Conservation (phyloP, 1,139 yeast species). For the Suhomyces guaymorum region DNA sequence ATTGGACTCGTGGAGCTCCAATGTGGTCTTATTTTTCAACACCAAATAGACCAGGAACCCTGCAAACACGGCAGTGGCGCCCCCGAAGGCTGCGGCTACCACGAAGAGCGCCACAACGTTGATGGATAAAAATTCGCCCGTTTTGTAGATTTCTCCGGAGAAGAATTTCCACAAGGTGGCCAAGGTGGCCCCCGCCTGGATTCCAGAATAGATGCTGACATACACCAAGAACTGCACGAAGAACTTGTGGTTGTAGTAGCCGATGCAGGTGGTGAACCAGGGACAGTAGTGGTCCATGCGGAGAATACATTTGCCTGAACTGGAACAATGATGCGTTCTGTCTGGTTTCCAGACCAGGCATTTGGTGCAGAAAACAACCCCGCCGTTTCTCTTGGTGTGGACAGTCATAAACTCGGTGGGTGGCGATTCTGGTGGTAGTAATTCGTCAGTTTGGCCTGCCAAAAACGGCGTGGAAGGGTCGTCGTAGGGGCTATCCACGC, state of each 20-base stretch:
- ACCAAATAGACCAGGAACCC: constrained; percentile 62
- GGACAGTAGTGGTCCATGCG: constrained; percentile 95
- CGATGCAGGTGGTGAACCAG: constrained; percentile 92
- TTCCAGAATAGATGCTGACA: constrained; percentile 49
- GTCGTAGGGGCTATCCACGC: constrained; percentile 2
- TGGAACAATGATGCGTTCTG: constrained; percentile 85
- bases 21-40: constrained; percentile 68
- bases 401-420: constrained; percentile 37
- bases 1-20: constrained; percentile 72
- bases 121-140: constrained; percentile 50
- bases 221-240: constrained; percentile 75
- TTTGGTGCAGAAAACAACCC: constrained; percentile 63
- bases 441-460: constrained; percentile 6
- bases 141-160: constrained; percentile 35
- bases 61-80: constrained; percentile 62
- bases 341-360: constrained; percentile 93
- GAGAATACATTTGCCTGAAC: constrained; percentile 68
- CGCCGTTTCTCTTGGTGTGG: constrained; percentile 23
- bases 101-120: constrained; percentile 62
- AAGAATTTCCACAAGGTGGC: constrained; percentile 54
- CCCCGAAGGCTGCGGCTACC: constrained; percentile 59
- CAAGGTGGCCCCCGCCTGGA: constrained; percentile 40
- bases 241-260: constrained; percentile 74
- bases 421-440: constrained; percentile 23
- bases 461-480: constrained; percentile 8